Evolutionary conservation across 148 eudicot genomes (phyloP), one percentile per base, ranked within the genome.

Genomic region (Persicaria maculosa): DNA sequence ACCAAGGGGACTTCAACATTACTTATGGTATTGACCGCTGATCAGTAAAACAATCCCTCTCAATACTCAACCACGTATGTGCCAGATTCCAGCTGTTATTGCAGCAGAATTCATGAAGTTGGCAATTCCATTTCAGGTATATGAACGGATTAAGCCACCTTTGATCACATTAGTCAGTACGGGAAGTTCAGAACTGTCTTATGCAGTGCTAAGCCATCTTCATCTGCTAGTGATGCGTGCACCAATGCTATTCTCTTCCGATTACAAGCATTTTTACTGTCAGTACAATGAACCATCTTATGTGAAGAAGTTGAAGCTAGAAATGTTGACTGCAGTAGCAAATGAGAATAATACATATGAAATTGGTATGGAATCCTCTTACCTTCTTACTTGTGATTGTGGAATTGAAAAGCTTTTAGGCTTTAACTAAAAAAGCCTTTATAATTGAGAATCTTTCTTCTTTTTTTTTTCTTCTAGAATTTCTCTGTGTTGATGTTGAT

Each of bases 201-300:
- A 86, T 82, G 97, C 97, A 69, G 91, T 96, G 47, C 74, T 96
- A 75, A 88, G 97, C 81, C 99, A 96, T 85, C 89, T 96, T 77
- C 99, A 96, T 89, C 87, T 96, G 53, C 80, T 92, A 74, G 97
- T 96, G 83, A 86, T 92, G 90, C 99, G 99, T 81, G 99, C 99
- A 67, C 99, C 97, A 53, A 90, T 87, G 87, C 81, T 96, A 50
- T 96, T 96, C 84, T 81, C 97, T 57, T 84, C 97, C 45, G 99
- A 92, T 81, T 96, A 92, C 87, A 96, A 96, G 74, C 97, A 96
- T 86, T 92, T 96, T 79, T 96, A 90, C 75, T 96, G 97, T 81
- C 99, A 92, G 74, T 96, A 92, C 77, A 96, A 96, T 76, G 99
- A 96, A 47, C 94, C 99, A 47, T 89, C 96, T 77, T 92, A 92